Percentiles rank a stretch among this genome's conserved stretches.
Conservation (phyloP, 495 filamentous ascomycete species). For the Penicillium diatomitis region DNA sequence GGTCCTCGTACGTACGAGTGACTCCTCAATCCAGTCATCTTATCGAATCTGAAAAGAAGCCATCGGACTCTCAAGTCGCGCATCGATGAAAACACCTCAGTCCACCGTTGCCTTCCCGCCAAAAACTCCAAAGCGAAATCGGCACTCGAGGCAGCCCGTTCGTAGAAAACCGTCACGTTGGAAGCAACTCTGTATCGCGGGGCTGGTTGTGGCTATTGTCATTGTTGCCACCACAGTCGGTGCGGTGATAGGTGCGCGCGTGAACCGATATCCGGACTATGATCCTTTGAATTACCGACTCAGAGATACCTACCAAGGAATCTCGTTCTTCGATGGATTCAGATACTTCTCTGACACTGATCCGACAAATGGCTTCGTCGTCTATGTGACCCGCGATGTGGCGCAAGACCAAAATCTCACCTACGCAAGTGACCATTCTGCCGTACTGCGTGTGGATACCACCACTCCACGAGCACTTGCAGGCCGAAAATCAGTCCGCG, state of each 20-base stretch:
- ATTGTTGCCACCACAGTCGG: constrained; percentile 47
- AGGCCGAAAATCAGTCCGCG: constrained; percentile 44
- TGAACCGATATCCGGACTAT: constrained; percentile 46
- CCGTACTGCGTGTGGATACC: constrained; percentile 43
- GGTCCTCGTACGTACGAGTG: too few species aligned
- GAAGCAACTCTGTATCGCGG: constrained; percentile 29
- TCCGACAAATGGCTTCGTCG: constrained; percentile 44
- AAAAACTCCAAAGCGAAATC: too few species aligned
- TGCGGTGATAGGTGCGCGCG: constrained; percentile 39
- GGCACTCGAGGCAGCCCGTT: too few species aligned
- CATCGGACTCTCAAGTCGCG: too few species aligned
- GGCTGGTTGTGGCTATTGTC: constrained; percentile 26
- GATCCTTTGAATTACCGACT: constrained; percentile 38
- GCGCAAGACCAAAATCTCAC: constrained; percentile 38
- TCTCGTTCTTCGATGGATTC: constrained; percentile 42
- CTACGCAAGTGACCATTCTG: constrained; percentile 33
- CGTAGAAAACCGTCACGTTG: constrained; percentile 36
- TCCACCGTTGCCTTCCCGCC: too few species aligned
- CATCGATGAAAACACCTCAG: too few species aligned
- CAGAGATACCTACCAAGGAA: constrained; percentile 39
- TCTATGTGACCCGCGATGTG: constrained; percentile 21
- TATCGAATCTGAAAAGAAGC: too few species aligned
- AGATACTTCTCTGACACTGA: constrained; percentile 43
- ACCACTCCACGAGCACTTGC: constrained; percentile 28
- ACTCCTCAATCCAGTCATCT: too few species aligned